Conservation (phyloP, 1,139 yeast species). For the Candida frijolesensis region DNA sequence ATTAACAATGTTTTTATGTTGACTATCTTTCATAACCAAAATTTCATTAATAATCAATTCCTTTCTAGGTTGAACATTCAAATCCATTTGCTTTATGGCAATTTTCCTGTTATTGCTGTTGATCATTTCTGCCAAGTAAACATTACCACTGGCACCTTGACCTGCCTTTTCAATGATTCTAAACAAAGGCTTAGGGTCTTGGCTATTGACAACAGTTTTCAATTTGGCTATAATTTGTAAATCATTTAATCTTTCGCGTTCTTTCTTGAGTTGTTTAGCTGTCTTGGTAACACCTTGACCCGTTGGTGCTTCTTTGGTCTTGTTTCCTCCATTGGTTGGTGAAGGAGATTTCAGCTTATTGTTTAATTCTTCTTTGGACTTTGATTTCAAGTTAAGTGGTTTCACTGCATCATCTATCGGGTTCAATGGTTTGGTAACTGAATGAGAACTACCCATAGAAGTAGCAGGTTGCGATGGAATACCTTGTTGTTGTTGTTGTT, state of each 20-base stretch:
- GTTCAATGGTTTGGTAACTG: conserved; percentile 17
- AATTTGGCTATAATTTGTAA: conserved; percentile 84
- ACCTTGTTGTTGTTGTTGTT: conserved; percentile 12
- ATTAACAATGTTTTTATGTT: conserved; percentile 50
- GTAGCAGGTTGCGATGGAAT: conserved; percentile 2
- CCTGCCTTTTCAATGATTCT: conserved; percentile 94
- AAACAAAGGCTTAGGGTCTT: conserved; percentile 84
- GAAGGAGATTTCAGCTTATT: conserved; percentile 3
- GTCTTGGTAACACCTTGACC: conserved; percentile 36
- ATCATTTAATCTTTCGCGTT: conserved; percentile 78
- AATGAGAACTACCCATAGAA: conserved; percentile 14
- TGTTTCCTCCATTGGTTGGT: conserved; percentile 10
- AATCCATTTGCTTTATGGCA: conserved; percentile 95
- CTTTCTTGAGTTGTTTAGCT: conserved; percentile 53
- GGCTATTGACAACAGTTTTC: conserved; percentile 76
- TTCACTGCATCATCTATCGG: conserved; percentile 14
- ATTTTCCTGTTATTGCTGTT: conserved; percentile 45
- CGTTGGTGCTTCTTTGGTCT: conserved; percentile 20
- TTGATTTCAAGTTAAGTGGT: conserved; percentile 17
- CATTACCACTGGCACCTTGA: conserved; percentile 99
- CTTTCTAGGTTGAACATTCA: conserved; percentile 90
- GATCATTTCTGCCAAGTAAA: conserved; percentile 79
- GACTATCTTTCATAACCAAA: conserved; percentile 52
- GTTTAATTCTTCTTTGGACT: conserved; percentile 6
- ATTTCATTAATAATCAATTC: conserved; percentile 74